Conservation (phyloP, 805 yeast genomes). For the Saccharomyces mikatae region DNA sequence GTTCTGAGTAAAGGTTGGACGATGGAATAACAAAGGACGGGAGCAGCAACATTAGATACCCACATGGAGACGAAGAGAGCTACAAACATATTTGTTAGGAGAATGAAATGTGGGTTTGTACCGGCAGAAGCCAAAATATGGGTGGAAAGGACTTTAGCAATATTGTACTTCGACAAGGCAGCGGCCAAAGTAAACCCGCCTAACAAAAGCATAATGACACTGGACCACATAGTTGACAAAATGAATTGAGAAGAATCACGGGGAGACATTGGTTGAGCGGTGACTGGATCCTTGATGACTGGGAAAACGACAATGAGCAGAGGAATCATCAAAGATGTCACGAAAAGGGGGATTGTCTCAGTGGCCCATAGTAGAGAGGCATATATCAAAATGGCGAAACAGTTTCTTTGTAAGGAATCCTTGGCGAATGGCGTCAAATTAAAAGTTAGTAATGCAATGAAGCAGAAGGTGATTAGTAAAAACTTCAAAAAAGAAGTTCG, state of each 20-base stretch:
- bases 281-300: slow-evolving; percentile 51
- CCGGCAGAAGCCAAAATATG: slow-evolving; percentile 77
- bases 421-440: slow-evolving; percentile 46
- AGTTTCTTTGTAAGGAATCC: slow-evolving; percentile 58
- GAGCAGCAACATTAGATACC: slow-evolving; percentile 96
- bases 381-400: slow-evolving; percentile 74
- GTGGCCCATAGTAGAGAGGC: slow-evolving; percentile 93
- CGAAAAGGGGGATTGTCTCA: slow-evolving; percentile 74
- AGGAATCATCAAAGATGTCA: slow-evolving; percentile 79
- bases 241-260: slow-evolving; percentile 61
- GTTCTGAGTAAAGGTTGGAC: slow-evolving; percentile 85
- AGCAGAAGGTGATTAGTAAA: slow-evolving; percentile 40
- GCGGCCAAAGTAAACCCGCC: slow-evolving; percentile 97
- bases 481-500: slow-evolving; percentile 37
- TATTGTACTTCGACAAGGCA: slow-evolving; percentile 81
- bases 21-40: slow-evolving; percentile 84
- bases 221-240: slow-evolving; percentile 87
- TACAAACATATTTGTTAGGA: slow-evolving; percentile 76
- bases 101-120: slow-evolving; percentile 68
- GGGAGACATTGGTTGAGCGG: slow-evolving; percentile 44
- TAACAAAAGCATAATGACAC: slow-evolving; percentile 77
- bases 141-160: slow-evolving; percentile 81
- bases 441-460: slow-evolving; percentile 34
- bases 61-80: slow-evolving; percentile 86
- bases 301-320: slow-evolving; percentile 65